These are phyloP conservation scores for Suillus tomentosus DNA, from an alignment of 768 basidiomycete species.

Conservation along the genomic window DNA sequence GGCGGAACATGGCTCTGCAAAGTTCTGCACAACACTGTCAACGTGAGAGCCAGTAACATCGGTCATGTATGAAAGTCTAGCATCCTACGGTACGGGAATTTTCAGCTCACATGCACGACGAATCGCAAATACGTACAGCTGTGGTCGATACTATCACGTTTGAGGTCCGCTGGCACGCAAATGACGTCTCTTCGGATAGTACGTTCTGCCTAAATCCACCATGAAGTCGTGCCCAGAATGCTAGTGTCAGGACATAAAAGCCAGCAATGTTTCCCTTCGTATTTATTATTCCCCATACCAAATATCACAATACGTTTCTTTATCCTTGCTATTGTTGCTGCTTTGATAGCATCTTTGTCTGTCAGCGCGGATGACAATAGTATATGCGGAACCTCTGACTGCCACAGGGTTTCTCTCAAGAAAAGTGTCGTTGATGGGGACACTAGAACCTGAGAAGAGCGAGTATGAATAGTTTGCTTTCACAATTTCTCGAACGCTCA, in stretches of 20 bases:
- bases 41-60: background rate
- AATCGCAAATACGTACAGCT: background rate
- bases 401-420: background rate
- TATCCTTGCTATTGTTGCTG: background rate
- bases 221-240: background rate
- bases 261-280: background rate
- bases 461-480: background rate
- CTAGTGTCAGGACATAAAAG: background rate
- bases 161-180: background rate
- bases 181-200: background rate
- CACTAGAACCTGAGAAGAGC: background rate
- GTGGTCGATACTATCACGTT: background rate
- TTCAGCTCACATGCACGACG: background rate
- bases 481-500: background rate
- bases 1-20: too few relatives aligned
- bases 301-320: background rate
- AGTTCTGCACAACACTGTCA: too few relatives aligned
- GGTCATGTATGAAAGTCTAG: background rate
- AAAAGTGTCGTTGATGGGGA: background rate
- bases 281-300: background rate
- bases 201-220: background rate
- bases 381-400: background rate
- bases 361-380: background rate
- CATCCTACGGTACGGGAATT: too few relatives aligned
- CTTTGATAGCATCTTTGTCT: background rate